Evolutionary conservation across 73 alveolate species (phyloP).

Genomic region (Symbiodinium natans): DNA sequence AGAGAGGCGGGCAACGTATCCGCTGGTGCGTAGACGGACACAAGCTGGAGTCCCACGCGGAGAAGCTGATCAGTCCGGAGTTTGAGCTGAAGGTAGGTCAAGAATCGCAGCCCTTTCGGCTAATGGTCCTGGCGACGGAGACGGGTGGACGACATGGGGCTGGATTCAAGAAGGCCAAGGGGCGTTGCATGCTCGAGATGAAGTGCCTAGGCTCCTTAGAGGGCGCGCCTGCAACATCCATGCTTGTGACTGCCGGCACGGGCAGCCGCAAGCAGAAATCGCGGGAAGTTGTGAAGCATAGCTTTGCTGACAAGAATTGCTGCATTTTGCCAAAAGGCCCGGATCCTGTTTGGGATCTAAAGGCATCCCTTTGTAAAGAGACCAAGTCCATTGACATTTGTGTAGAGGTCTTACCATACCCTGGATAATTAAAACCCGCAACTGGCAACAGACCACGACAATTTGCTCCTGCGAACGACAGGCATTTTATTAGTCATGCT

Average conservation of each 20-base stretch:
- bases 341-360: conserved; percentile 62
- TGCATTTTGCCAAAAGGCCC: conserved; percentile 48
- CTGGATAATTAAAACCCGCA: background rate
- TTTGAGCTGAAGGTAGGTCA: background rate
- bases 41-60: conserved; percentile 65
- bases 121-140: conserved; percentile 70
- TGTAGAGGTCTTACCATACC: conserved; percentile 30
- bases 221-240: conserved; percentile 10
- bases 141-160: conserved; percentile 67
- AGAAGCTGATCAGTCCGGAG: conserved; percentile 63
- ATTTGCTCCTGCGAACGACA: conserved; percentile 59
- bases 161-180: conserved; percentile 78
- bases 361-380: conserved; percentile 41
- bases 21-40: conserved; percentile 73
- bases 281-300: conserved; percentile 43
- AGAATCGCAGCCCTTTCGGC: conserved; percentile 25
- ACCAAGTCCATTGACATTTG: conserved; percentile 51
- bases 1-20: background rate
- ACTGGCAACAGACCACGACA: background rate
- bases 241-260: conserved; percentile 41
- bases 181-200: conserved; percentile 27
- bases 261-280: conserved; percentile 65
- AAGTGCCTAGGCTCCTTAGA: conserved; percentile 58
- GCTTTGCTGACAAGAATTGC: conserved; percentile 54
- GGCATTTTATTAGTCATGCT: background rate